Evolutionary conservation across 768 basidiomycete genomes (phyloP).

Genomic region (Suillus clintonianus): DNA sequence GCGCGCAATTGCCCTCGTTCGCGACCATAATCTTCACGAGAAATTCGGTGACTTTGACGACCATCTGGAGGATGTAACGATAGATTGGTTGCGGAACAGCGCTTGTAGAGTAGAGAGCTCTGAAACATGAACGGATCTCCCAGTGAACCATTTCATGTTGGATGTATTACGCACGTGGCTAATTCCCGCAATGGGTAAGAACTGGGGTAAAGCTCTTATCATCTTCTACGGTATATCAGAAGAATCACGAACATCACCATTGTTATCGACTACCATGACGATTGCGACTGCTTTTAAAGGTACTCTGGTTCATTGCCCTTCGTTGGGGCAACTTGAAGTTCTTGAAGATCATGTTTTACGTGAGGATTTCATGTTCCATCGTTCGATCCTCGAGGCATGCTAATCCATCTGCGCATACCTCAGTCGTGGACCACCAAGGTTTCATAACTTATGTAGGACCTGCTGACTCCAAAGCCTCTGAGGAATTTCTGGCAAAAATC

Average conservation of each 20-base stretch:
- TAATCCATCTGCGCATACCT: conserved; percentile 5
- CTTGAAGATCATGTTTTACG: conserved; percentile 59
- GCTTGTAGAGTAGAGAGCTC: conserved; percentile 28
- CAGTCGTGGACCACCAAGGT: conserved; percentile 42
- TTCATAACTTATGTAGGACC: conserved; percentile 53
- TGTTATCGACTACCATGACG: conserved; percentile 9
- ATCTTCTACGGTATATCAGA: neutral
- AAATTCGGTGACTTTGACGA: conserved; percentile 82
- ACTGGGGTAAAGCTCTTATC: neutral
- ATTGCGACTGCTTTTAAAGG: conserved; percentile 39
- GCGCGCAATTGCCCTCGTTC: conserved; percentile 51
- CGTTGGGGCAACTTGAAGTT: conserved; percentile 54
- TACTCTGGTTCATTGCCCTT: conserved; percentile 59
- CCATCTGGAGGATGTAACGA: conserved; percentile 70
- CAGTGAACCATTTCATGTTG: neutral
- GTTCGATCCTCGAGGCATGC: neutral
- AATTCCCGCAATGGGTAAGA: neutral
- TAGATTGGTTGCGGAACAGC: conserved; percentile 49
- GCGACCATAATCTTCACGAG: conserved; percentile 50
- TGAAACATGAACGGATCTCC: conserved; percentile 10
- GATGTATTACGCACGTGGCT: neutral
- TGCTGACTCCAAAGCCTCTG: conserved; percentile 37
- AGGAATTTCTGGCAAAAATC: conserved; percentile 27
- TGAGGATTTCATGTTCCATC: conserved; percentile 18
- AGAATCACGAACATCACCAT: neutral